These are phyloP conservation scores for Verticillium klebahnii DNA, from an alignment of 2,329 filamentous ascomycete genomes.

Conservation along the genomic window DNA sequence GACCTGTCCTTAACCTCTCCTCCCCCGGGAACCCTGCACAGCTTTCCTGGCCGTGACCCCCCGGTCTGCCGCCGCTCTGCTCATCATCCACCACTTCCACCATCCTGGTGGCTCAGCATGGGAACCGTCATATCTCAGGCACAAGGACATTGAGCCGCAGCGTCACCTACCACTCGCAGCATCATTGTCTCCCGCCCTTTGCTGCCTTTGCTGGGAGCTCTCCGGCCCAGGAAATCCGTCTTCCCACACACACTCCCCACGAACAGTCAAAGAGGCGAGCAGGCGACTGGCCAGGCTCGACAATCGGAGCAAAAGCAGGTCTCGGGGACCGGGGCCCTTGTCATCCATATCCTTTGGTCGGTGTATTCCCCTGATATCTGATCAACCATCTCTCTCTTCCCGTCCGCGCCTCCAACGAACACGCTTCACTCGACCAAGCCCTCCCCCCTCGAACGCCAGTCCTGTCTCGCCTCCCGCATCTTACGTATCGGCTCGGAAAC, in stretches of 20 bases:
- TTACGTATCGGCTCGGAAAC: not conserved
- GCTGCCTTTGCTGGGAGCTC: conserved; percentile 3
- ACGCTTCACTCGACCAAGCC: not conserved
- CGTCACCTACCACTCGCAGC: not conserved
- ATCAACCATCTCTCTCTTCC: not conserved
- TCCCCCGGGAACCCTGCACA: not conserved
- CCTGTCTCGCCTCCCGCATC: not conserved
- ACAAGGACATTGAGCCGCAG: conserved; percentile 15
- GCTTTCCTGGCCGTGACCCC: not conserved
- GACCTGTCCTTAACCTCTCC: conserved; percentile 6
- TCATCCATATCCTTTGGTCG: conserved; percentile 1
- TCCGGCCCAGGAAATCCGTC: not conserved
- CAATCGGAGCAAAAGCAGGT: not conserved
- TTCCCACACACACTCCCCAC: conserved; percentile 1
- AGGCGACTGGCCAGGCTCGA: not conserved
- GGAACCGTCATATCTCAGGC: conserved; percentile 8
- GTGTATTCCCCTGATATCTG: conserved; percentile 5
- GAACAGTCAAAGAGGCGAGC: conserved; percentile 4
- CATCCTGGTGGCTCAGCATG: conserved; percentile 8
- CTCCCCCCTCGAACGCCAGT: not conserved
- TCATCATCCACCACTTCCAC: conserved; percentile 7
- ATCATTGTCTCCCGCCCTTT: conserved; percentile 12
- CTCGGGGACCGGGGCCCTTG: conserved; percentile 5
- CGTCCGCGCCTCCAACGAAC: not conserved
- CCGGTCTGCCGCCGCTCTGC: conserved; percentile 4